Evolutionary conservation across 768 basidiomycete genomes (phyloP), one percentile per base, ranked within the genome.

Genomic region (Hortiboletus flavorubellus): DNA sequence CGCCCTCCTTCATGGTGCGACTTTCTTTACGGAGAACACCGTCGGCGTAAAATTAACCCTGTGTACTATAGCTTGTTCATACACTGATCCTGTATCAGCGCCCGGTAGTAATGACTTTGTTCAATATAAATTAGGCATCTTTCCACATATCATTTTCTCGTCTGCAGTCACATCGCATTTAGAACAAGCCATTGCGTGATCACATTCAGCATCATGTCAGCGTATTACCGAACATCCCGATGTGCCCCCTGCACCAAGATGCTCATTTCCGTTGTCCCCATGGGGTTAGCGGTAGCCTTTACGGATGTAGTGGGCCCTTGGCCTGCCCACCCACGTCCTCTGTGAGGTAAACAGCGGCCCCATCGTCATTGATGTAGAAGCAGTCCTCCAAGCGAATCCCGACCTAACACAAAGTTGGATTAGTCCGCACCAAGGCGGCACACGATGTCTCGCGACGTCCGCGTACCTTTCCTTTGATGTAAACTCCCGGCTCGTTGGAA

Each of bases 341-440:
- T 1, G 89, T 92, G 30, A 93, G 76, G 69, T 81, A 82, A 31
- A 78, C 72, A 0, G 84, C 73, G 1, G 55, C 61, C 0, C 89
- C 87, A n/a, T 71, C 63, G 9, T 78, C 74, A 51, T 78, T 67
- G 53, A 93, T 79, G 61, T 80, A 86, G 64, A 90, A 87, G 64
- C 91, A 93, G 63, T 94, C 93, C 66, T 94, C 91, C 49, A 95
- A 71, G 42, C 91, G 80, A 16, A 93, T 80, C 2, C 92, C 91
- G 29, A 91, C 78, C 85, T 87, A 53, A 62, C 54, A 47, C 49
- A 51, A 26, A 58, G 46, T 21, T 43, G 55, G 55, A 45, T 57
- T 48, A 60, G 45, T 42, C 63, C n/a, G 30, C 46, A 30, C 26
- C 41, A 55, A 18, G 8, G 7, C 30, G 39, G 2, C 18, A 37